Conservation (phyloP, 306 rosid genomes). For the Rosa lucieae region DNA sequence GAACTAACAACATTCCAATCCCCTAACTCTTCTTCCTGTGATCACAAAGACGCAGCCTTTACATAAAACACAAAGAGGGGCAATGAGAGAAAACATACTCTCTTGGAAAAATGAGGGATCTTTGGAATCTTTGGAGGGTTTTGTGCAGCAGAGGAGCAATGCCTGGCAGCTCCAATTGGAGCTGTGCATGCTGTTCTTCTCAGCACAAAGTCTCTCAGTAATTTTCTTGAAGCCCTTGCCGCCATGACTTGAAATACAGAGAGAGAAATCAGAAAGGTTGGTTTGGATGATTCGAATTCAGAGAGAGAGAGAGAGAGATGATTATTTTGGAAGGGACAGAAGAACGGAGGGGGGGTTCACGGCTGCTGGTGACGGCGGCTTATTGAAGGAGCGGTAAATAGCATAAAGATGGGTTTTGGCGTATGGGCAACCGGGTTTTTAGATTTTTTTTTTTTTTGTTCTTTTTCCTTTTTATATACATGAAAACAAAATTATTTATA, state of each 20-base stretch:
- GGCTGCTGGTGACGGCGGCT: slow-evolving; percentile 5
- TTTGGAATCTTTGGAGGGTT: slow-evolving; percentile 59
- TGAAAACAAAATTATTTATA: too few species aligned
- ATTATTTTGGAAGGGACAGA: background rate
- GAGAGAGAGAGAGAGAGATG: background rate
- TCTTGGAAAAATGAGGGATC: slow-evolving; percentile 71
- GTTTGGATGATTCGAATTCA: background rate
- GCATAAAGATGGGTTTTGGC: background rate
- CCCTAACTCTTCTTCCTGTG: too few species aligned
- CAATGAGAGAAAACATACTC: slow-evolving; percentile 48
- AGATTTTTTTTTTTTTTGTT: background rate
- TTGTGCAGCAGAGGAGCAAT: slow-evolving; percentile 53
- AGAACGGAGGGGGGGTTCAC: background rate
- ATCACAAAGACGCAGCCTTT: background rate
- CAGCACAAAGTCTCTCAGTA: slow-evolving; percentile 40
- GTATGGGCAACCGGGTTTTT: background rate
- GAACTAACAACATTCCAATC: background rate
- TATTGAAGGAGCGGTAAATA: background rate
- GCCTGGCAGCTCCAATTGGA: slow-evolving; percentile 47
- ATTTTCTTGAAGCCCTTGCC: slow-evolving; percentile 60
- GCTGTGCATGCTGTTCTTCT: slow-evolving; percentile 30
- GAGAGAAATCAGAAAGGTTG: background rate
- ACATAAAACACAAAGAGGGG: background rate
- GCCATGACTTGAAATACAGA: slow-evolving; percentile 52
- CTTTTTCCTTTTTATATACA: too few species aligned